These are phyloP conservation scores for Nicotiana otophora DNA, from an alignment of 257 asterid species.

Conservation along the genomic window DNA sequence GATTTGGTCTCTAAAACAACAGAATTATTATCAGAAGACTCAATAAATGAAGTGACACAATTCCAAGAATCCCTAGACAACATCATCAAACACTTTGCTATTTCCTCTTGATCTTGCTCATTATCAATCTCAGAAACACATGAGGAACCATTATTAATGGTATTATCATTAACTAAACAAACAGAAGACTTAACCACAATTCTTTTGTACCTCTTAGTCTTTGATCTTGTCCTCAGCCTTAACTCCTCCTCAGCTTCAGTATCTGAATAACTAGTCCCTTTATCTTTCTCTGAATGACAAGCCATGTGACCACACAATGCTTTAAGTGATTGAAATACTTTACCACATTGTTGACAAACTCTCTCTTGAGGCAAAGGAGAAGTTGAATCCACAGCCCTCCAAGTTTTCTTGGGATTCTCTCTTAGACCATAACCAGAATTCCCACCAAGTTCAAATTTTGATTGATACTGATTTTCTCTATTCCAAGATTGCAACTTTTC, in stretches of 20 bases:
- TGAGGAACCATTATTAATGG: constrained; percentile 37
- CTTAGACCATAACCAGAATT: constrained; percentile 56
- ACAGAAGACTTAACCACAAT: constrained; percentile 37
- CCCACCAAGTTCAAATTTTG: constrained; percentile 38
- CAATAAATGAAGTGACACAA: constrained; percentile 64
- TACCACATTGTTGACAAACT: constrained; percentile 90
- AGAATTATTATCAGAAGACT: constrained; percentile 82
- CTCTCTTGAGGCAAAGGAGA: constrained; percentile 39
- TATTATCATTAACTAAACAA: constrained; percentile 13
- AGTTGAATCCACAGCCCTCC: constrained; percentile 60
- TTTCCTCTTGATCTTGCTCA: constrained; percentile 65
- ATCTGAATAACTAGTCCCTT: constrained; percentile 41
- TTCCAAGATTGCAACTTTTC: constrained; percentile 25
- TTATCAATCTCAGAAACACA: constrained; percentile 67
- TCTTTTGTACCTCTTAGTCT: constrained; percentile 46
- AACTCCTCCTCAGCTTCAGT: constrained; percentile 36
- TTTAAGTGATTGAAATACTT: constrained; percentile 79
- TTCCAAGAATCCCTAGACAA: constrained; percentile 67
- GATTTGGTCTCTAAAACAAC: constrained; percentile 75
- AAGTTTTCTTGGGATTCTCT: constrained; percentile 86
- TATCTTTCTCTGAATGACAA: constrained; percentile 77
- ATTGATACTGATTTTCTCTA: not conserved
- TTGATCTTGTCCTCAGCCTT: constrained; percentile 35
- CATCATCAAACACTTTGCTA: constrained; percentile 76
- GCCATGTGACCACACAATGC: constrained; percentile 99